Percentiles rank a stretch among this genome's conserved stretches.
Conservation (phyloP, 192 early-diverging fungal species). For the Anaeromyces robustus region DNA sequence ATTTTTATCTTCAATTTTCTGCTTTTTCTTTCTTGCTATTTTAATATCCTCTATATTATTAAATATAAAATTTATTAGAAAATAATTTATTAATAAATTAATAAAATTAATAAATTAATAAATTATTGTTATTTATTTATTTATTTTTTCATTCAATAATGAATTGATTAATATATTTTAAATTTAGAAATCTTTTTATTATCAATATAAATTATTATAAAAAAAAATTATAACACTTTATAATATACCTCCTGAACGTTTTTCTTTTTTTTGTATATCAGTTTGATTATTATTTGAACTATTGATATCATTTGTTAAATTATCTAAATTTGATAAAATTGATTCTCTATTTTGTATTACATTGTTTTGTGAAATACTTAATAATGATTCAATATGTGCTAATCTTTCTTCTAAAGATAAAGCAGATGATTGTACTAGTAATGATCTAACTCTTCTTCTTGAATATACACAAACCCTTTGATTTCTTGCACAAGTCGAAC, state of each 20-base stretch:
- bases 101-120: too few relatives aligned
- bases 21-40: not conserved
- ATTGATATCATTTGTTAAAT: not conserved
- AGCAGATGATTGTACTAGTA: not conserved
- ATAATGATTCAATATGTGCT: not conserved
- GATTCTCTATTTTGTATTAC: not conserved
- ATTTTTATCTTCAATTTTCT: not conserved
- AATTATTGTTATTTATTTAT: too few relatives aligned
- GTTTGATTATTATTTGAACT: too few relatives aligned
- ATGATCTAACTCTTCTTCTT: not conserved
- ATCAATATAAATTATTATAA: too few relatives aligned
- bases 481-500: not conserved
- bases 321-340: not conserved
- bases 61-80: too few relatives aligned
- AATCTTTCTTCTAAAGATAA: not conserved
- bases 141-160: too few relatives aligned
- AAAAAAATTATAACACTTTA: too few relatives aligned
- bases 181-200: too few relatives aligned
- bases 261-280: not conserved
- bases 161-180: too few relatives aligned
- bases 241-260: not conserved
- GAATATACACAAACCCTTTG: not conserved
- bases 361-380: not conserved
- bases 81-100: too few relatives aligned
- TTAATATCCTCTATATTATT: not conserved